Percentiles rank a stretch among this genome's conserved stretches.
Conservation (phyloP, 805 yeast genomes). For the Suhomyces sp. region DNA sequence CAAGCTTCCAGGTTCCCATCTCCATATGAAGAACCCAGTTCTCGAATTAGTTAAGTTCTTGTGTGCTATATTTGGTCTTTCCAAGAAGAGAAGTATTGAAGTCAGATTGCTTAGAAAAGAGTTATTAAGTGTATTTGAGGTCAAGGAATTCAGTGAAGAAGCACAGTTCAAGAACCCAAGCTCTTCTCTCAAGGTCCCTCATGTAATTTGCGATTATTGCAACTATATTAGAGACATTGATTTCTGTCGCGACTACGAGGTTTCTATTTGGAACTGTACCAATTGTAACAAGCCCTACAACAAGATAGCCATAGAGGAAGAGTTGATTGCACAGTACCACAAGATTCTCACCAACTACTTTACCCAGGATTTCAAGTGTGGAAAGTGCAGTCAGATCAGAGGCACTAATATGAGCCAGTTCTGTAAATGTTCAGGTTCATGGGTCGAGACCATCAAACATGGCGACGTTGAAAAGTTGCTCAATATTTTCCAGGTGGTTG, state of each 20-base stretch:
- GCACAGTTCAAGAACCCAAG: constrained; percentile 76
- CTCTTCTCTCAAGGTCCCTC: constrained; percentile 60
- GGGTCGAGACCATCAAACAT: constrained; percentile 58
- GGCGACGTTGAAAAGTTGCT: constrained; percentile 45
- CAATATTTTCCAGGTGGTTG: constrained; percentile 53
- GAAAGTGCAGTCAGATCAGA: constrained; percentile 67
- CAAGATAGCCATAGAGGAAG: constrained; percentile 73
- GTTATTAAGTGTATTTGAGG: constrained; percentile 66
- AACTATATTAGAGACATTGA: constrained; percentile 72
- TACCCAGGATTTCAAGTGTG: constrained; percentile 79
- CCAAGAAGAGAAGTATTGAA: constrained; percentile 63
- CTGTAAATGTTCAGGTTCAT: constrained; percentile 87
- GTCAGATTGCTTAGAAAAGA: constrained; percentile 73
- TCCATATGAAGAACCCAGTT: constrained; percentile 62
- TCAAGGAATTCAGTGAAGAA: constrained; percentile 78
- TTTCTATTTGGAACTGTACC: constrained; percentile 56
- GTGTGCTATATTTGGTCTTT: constrained; percentile 68
- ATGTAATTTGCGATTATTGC: constrained; percentile 78
- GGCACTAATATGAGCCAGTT: constrained; percentile 66
- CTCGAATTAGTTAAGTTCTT: constrained; percentile 75
- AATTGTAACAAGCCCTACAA: constrained; percentile 65
- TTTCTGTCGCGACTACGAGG: constrained; percentile 66
- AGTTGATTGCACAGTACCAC: constrained; percentile 62
- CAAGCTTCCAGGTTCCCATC: constrained; percentile 67
- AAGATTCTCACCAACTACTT: constrained; percentile 56